phyloP scores from a whole-genome alignment of 305 asterid species.

The Fraxinus albicans region DNA sequence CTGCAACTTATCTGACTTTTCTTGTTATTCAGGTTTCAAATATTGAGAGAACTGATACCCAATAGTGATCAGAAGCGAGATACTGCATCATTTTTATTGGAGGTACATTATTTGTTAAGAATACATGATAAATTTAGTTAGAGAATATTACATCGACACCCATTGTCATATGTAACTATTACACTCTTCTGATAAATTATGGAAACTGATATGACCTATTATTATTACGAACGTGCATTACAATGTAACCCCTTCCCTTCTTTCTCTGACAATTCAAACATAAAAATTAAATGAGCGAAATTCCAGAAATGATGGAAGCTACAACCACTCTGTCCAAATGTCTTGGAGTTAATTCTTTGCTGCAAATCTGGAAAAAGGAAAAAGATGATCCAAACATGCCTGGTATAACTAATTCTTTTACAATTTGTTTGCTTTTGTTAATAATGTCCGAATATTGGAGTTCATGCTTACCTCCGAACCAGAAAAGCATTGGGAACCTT shows the following conservation, averaged over 20 bases:
- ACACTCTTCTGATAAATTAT: neutral
- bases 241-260: neutral
- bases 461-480: neutral
- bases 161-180: neutral
- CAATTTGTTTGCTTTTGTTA: neutral
- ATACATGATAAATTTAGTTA: neutral
- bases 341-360: neutral
- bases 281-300: neutral
- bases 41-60: slow-evolving; percentile 83
- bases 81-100: slow-evolving; percentile 79
- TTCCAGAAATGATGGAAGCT: neutral
- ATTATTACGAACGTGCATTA: neutral
- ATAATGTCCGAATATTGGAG: neutral
- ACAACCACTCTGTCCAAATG: neutral
- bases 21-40: slow-evolving; percentile 59
- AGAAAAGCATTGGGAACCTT: neutral
- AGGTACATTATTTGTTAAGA: slow-evolving; percentile 40
- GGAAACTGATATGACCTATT: neutral
- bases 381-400: neutral
- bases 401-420: neutral
- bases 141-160: neutral
- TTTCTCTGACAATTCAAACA: neutral
- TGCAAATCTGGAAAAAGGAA: neutral
- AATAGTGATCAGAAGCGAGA: slow-evolving; percentile 82
- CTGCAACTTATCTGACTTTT: slow-evolving; percentile 1